phyloP scores from a whole-genome alignment of 441 rosid species.

The Gossypium armourianum region DNA sequence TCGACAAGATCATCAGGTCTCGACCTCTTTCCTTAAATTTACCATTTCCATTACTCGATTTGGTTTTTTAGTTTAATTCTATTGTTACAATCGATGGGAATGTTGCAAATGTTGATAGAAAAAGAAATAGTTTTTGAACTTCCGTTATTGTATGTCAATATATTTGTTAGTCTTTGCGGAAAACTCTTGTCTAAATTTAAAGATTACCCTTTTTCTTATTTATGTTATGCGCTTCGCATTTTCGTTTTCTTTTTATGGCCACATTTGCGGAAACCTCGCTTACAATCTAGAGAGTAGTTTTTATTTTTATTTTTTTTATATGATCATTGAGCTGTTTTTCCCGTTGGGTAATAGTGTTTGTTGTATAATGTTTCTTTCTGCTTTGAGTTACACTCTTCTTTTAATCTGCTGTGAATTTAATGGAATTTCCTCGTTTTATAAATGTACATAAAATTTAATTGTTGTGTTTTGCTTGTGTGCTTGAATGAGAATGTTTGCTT shows the following conservation, averaged over 20 bases:
- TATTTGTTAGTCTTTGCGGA: neutral
- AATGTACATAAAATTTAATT: neutral
- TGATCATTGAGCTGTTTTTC: neutral
- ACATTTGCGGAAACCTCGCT: neutral
- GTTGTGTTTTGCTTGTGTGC: neutral
- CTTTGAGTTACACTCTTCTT: neutral
- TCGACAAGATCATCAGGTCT: constrained; percentile 77
- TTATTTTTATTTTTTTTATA: too few relatives aligned
- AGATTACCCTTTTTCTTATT: neutral
- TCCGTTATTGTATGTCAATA: neutral
- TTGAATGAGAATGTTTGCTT: neutral
- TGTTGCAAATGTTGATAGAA: neutral
- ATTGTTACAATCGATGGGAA: neutral
- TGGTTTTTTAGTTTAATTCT: neutral
- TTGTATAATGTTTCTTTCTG: neutral
- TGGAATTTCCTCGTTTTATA: neutral
- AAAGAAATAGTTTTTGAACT: neutral
- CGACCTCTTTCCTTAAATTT: constrained; percentile 5
- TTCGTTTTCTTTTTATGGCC: neutral
- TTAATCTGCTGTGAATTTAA: neutral
- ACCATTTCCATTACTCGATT: neutral
- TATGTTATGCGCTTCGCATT: neutral
- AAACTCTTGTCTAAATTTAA: neutral
- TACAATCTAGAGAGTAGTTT: too few relatives aligned
- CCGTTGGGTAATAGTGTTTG: neutral